phyloP scores from a whole-genome alignment of 2,329 filamentous ascomycete species.

The Claviceps pazoutovae region DNA sequence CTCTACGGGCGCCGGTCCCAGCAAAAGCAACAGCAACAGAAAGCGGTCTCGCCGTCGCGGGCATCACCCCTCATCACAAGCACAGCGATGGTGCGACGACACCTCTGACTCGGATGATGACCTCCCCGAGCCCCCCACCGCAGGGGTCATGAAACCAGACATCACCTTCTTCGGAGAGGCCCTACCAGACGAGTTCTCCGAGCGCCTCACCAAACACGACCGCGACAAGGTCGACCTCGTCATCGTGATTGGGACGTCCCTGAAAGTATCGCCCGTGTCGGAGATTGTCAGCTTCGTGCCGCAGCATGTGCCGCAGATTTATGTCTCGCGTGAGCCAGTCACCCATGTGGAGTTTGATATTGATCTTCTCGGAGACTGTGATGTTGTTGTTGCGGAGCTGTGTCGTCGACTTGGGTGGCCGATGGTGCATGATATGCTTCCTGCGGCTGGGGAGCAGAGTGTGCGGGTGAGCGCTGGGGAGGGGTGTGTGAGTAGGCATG shows the following conservation, averaged over 20 bases:
- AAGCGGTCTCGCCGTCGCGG: too few relatives aligned
- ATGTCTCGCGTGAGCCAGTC: constrained; percentile 74
- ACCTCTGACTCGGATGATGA: constrained; percentile 32
- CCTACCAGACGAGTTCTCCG: constrained; percentile 70
- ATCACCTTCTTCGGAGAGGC: constrained; percentile 96
- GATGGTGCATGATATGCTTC: constrained; percentile 70
- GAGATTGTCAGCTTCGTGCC: constrained; percentile 77
- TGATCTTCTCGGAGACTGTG: constrained; percentile 89
- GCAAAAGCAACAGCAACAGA: background rate
- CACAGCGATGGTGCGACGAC: constrained; percentile 20
- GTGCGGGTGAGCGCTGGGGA: constrained; percentile 36
- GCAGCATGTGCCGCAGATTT: constrained; percentile 72
- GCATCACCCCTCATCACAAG: background rate
- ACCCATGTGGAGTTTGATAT: constrained; percentile 91
- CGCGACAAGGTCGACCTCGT: constrained; percentile 71
- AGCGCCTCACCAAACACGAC: constrained; percentile 69
- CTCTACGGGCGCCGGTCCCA: constrained; percentile 17
- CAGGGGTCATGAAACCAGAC: constrained; percentile 88
- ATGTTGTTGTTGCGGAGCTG: constrained; percentile 77
- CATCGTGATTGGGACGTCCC: constrained; percentile 87
- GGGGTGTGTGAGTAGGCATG: constrained; percentile 23
- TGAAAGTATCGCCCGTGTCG: constrained; percentile 90
- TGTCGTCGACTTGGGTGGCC: constrained; percentile 72
- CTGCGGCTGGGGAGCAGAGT: constrained; percentile 45
- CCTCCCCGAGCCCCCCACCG: constrained; percentile 49